Percentiles rank a stretch among this genome's conserved stretches.
Evolutionary conservation across 2,329 filamentous ascomycete genomes (phyloP).

Genomic region (Hypoxylon rubiginosum): DNA sequence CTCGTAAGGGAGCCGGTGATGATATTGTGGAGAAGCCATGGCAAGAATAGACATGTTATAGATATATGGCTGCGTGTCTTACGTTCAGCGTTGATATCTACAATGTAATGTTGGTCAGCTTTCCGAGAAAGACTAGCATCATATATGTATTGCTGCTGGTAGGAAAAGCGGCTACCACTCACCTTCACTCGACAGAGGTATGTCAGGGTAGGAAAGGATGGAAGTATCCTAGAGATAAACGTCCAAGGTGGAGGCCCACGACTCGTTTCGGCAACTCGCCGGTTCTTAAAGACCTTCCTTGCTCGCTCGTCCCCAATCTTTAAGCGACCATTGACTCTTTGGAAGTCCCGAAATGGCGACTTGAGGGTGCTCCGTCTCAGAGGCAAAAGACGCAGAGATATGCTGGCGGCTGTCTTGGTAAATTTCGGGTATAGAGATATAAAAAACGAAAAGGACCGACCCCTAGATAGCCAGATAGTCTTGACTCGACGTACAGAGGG

Average conservation of each 20-base stretch:
- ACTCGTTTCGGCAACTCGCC: slow-evolving; percentile 21
- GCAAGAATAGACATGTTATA: slow-evolving; percentile 65
- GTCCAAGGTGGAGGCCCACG: background rate
- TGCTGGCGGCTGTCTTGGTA: background rate
- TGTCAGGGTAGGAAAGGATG: slow-evolving; percentile 6
- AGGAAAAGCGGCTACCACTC: slow-evolving; percentile 11
- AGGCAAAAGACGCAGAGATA: background rate
- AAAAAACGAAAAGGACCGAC: background rate
- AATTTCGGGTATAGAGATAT: background rate
- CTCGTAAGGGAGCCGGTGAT: slow-evolving; percentile 58
- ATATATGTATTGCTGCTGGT: slow-evolving; percentile 3
- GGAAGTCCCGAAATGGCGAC: background rate
- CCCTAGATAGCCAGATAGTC: background rate
- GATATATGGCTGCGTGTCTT: slow-evolving; percentile 4
- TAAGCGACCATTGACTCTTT: slow-evolving; percentile 15
- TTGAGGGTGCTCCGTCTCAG: background rate
- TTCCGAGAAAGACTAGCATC: background rate
- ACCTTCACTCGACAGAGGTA: slow-evolving; percentile 14
- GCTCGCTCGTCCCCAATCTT: slow-evolving; percentile 2
- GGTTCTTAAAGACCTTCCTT: slow-evolving; percentile 10
- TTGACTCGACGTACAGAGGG: background rate
- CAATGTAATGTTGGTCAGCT: slow-evolving; percentile 23
- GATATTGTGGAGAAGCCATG: slow-evolving; percentile 60
- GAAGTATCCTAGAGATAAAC: background rate
- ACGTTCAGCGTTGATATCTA: slow-evolving; percentile 23